These are phyloP conservation scores for Salix koriyanagi DNA, from an alignment of 345 rosid species.

Conservation along the genomic window DNA sequence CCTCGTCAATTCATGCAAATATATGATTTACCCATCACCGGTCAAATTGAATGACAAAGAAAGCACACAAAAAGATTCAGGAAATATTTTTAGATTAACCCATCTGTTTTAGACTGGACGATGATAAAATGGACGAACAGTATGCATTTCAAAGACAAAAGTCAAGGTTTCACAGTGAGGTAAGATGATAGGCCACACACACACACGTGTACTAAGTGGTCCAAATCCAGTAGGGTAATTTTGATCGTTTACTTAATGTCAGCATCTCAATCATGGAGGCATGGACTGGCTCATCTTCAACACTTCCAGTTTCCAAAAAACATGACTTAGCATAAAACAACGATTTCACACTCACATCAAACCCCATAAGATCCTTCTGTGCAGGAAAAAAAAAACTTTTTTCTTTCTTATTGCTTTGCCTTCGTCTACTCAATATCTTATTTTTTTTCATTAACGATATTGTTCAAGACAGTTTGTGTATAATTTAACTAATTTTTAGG, in stretches of 20 bases:
- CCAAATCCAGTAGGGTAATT: constrained; percentile 26
- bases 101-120: neutral
- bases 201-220: constrained; percentile 54
- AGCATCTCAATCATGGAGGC: constrained; percentile 58
- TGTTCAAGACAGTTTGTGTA: no score
- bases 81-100: no score
- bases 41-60: neutral
- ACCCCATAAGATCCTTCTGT: constrained; percentile 14
- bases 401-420: constrained; percentile 21
- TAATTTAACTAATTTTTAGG: fast-evolving
- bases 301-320: constrained; percentile 14
- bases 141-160: neutral
- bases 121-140: neutral
- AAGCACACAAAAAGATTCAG: no score
- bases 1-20: neutral
- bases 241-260: constrained; percentile 45
- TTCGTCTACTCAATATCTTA: constrained; percentile 19
- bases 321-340: constrained; percentile 32
- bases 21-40: neutral
- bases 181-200: constrained; percentile 34
- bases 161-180: constrained; percentile 31
- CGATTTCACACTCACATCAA: constrained; percentile 23
- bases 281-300: constrained; percentile 34
- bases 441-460: no score
- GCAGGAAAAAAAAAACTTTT: neutral